Evolutionary conservation across 2,329 filamentous ascomycete species (phyloP).

Genomic region (Pseudogymnoascus sp.): DNA sequence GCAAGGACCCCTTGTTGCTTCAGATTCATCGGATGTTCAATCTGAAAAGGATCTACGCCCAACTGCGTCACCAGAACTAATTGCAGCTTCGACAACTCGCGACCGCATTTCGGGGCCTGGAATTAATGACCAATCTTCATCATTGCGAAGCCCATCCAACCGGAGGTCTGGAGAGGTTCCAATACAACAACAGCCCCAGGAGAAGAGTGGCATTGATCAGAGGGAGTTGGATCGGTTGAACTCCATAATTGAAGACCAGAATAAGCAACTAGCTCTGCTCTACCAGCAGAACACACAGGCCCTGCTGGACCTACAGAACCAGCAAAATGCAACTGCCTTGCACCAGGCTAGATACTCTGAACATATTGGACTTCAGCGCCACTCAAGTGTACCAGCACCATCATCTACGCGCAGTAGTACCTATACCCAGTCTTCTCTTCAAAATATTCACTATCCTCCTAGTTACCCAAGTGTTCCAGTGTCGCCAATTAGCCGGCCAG

Average conservation of each 20-base stretch:
- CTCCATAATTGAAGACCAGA: background rate
- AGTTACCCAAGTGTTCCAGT: background rate
- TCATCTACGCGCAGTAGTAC: background rate
- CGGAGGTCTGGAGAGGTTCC: background rate
- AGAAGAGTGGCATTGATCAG: background rate
- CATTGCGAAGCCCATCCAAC: too few species aligned
- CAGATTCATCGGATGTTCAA: background rate
- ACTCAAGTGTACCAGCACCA: background rate
- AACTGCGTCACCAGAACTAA: background rate
- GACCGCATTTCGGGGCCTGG: too few species aligned
- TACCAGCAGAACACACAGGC: background rate
- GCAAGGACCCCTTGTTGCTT: background rate
- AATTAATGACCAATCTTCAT: too few species aligned
- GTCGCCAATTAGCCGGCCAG: background rate
- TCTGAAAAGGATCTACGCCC: background rate
- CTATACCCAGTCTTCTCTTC: background rate
- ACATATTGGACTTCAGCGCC: background rate
- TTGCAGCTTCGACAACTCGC: too few species aligned
- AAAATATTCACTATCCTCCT: background rate
- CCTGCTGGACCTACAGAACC: background rate
- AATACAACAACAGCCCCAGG: background rate
- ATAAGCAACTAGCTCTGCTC: background rate
- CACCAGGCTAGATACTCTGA: background rate
- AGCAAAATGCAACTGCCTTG: background rate
- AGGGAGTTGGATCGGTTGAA: background rate